These are phyloP conservation scores for Oryza meyeriana DNA, from an alignment of 176 grass and related monocot genomes.

Conservation along the genomic window DNA sequence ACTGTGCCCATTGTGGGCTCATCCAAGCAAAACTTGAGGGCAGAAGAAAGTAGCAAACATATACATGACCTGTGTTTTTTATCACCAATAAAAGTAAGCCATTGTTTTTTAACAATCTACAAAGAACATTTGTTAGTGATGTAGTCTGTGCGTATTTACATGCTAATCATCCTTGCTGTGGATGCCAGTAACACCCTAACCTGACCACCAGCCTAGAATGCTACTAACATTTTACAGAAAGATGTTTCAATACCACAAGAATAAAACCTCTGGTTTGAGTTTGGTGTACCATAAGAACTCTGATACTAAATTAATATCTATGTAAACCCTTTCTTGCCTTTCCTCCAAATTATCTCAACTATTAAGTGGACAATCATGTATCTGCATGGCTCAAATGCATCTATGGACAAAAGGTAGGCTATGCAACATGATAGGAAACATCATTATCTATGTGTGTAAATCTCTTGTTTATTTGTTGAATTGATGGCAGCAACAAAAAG, in stretches of 20 bases:
- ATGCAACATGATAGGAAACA: neutral
- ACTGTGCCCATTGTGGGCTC: neutral
- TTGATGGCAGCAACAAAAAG: neutral
- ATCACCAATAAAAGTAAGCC: neutral
- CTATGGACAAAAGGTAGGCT: neutral
- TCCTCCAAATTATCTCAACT: neutral
- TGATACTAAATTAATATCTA: neutral
- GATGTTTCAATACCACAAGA: neutral
- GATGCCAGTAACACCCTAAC: neutral
- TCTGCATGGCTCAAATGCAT: constrained; percentile 4
- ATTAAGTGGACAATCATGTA: neutral
- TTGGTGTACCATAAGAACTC: neutral
- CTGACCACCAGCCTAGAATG: no score
- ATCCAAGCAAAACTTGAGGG: neutral
- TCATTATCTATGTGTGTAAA: neutral
- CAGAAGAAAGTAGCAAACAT: neutral
- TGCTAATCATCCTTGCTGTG: neutral
- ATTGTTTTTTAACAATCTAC: neutral
- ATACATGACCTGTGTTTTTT: neutral
- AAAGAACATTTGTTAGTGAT: no score
- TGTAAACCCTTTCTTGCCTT: neutral
- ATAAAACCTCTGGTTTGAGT: neutral
- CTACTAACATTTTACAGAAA: neutral
- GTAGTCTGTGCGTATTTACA: neutral
- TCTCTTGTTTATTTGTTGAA: neutral